Conservation (phyloP, 2,329 filamentous ascomycete species). For the Dothistroma septosporum region DNA sequence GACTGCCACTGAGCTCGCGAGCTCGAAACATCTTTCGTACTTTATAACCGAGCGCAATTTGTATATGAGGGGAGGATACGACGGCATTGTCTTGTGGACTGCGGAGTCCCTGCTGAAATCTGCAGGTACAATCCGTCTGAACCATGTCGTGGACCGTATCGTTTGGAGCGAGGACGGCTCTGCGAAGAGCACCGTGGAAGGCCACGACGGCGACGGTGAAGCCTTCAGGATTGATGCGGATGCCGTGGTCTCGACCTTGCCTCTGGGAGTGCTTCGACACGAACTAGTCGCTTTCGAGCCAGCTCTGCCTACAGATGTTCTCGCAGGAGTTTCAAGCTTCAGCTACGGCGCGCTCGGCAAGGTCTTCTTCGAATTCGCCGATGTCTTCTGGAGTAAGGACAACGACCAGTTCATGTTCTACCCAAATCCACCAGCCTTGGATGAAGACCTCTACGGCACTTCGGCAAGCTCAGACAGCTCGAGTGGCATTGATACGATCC, state of each 20-base stretch:
- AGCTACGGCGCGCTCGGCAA: slow-evolving; percentile 44
- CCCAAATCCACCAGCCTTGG: slow-evolving; percentile 34
- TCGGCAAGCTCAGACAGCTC: slow-evolving; percentile 29
- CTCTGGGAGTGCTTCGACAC: slow-evolving; percentile 39
- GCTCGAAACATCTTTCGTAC: slow-evolving; percentile 42
- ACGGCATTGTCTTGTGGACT: slow-evolving; percentile 42
- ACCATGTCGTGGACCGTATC: slow-evolving; percentile 39
- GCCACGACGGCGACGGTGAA: slow-evolving; percentile 24
- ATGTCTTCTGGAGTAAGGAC: slow-evolving; percentile 45
- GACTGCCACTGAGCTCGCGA: slow-evolving; percentile 41
- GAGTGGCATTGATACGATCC: slow-evolving; percentile 34
- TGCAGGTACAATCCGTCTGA: slow-evolving; percentile 37
- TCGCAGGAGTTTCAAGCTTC: slow-evolving; percentile 37
- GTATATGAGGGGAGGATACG: slow-evolving; percentile 47
- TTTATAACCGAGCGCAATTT: slow-evolving; percentile 44
- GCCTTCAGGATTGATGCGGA: slow-evolving; percentile 34
- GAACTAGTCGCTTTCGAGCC: slow-evolving; percentile 41
- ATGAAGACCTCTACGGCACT: slow-evolving; percentile 28
- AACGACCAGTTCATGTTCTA: slow-evolving; percentile 47
- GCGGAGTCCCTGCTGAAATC: slow-evolving; percentile 34
- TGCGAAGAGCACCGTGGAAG: slow-evolving; percentile 25
- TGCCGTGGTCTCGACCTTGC: slow-evolving; percentile 40
- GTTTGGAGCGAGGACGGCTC: slow-evolving; percentile 36
- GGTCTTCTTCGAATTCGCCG: slow-evolving; percentile 43
- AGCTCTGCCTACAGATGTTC: slow-evolving; percentile 36